A percentile compares a stretch with the other conserved stretches of the same genome.
Evolutionary conservation across 345 rosid genomes (phyloP).

Genomic region (Citrus unshiu): DNA sequence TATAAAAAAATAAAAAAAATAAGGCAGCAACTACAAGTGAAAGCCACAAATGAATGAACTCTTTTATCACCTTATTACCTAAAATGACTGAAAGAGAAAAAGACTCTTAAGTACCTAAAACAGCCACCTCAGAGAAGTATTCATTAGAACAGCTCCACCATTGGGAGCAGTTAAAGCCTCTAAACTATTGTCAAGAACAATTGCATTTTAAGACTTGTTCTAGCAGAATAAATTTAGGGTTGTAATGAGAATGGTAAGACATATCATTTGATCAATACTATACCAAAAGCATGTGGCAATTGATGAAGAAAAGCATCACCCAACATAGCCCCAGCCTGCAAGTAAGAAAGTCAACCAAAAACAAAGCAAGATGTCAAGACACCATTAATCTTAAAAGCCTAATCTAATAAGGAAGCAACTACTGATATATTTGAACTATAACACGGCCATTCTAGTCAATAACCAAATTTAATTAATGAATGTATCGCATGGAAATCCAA

Average conservation of each 20-base stretch:
- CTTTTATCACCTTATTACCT: not conserved
- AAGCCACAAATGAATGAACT: not conserved
- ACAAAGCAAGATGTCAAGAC: not conserved
- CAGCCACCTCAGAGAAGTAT: not conserved
- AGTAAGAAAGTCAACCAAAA: conserved; percentile 15
- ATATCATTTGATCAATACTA: conserved; percentile 8
- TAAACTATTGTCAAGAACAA: not conserved
- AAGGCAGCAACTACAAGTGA: not conserved
- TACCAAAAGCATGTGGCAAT: conserved; percentile 98
- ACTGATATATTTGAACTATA: not conserved
- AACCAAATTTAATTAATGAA: not conserved
- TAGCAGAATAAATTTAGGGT: not conserved
- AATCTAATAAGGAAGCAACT: not conserved
- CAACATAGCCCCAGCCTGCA: conserved; percentile 96
- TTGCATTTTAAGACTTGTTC: not conserved
- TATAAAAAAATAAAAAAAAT: too few species aligned
- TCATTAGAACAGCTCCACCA: not conserved
- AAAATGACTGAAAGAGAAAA: not conserved
- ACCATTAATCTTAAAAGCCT: not conserved
- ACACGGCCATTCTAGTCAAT: not conserved
- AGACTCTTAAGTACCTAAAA: not conserved
- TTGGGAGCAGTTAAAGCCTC: not conserved
- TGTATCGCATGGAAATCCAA: not conserved
- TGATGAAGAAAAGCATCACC: conserved; percentile 99
- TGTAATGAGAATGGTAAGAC: not conserved